Evolutionary conservation across 306 rosid species (phyloP).

Genomic region (Quercus variabilis): DNA sequence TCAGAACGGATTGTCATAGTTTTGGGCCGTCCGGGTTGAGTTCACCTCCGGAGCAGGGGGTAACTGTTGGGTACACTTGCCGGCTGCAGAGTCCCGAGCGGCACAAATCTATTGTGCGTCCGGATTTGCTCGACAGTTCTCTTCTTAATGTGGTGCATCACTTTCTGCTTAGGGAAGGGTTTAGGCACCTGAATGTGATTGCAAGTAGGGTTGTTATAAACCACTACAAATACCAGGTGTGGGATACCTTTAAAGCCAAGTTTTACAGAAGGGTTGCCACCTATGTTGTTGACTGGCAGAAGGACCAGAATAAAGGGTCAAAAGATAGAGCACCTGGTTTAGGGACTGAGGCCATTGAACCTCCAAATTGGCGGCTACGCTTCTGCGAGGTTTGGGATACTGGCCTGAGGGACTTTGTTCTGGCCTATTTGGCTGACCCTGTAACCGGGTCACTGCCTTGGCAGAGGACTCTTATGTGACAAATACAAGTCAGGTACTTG

Average conservation of each 20-base stretch:
- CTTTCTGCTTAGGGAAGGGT: conserved; percentile 65
- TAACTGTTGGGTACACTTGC: conserved; percentile 84
- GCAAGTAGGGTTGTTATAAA: conserved; percentile 56
- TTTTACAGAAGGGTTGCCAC: conserved; percentile 93
- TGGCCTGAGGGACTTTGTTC: conserved; percentile 66
- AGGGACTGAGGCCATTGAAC: conserved; percentile 86
- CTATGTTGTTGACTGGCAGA: conserved; percentile 90
- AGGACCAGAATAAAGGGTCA: conserved; percentile 84
- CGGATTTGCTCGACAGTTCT: conserved; percentile 58
- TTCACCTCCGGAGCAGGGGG: conserved; percentile 58
- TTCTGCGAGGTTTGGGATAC: conserved; percentile 97
- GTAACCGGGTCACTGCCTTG: conserved; percentile 75
- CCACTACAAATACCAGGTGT: conserved; percentile 95
- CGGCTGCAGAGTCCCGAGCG: conserved; percentile 64
- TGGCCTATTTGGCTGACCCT: conserved; percentile 61
- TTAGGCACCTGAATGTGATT: conserved; percentile 35
- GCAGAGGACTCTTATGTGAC: conserved; percentile 47
- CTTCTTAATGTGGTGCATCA: conserved; percentile 91
- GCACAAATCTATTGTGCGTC: conserved; percentile 84
- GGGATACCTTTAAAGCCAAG: conserved; percentile 82
- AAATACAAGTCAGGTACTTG: conserved; percentile 30
- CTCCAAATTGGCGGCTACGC: conserved; percentile 66
- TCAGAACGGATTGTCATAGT: conserved; percentile 81
- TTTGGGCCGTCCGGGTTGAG: conserved; percentile 92
- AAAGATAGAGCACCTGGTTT: conserved; percentile 97